phyloP scores from a whole-genome alignment of 176 grass and related monocot genomes.

The Tillandsia fasciculata region DNA sequence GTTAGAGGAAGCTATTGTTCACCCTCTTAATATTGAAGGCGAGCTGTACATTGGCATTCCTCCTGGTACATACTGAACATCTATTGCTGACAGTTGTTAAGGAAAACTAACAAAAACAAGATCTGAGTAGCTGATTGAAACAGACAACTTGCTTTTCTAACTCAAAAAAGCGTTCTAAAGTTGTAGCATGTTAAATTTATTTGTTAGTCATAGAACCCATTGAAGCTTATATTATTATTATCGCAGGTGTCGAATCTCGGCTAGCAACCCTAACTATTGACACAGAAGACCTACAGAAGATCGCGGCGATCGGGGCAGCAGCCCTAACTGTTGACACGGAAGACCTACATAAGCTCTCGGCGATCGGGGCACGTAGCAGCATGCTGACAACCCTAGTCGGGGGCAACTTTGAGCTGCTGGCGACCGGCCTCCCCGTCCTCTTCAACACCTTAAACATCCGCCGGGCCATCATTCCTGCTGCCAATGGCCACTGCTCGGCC shows the following conservation, averaged over 20 bases:
- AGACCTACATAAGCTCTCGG: slow-evolving; percentile 54
- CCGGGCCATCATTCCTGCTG: slow-evolving; percentile 74
- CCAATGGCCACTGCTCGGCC: slow-evolving; percentile 84
- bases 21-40: slow-evolving; percentile 87
- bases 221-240: not conserved
- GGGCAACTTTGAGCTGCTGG: slow-evolving; percentile 50
- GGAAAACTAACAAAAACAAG: too few species aligned
- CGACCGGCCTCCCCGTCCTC: slow-evolving; percentile 39
- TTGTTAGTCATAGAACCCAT: not conserved
- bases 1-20: slow-evolving; percentile 84
- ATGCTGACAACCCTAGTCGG: slow-evolving; percentile 22
- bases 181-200: not conserved
- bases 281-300: slow-evolving; percentile 56
- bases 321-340: slow-evolving; percentile 67
- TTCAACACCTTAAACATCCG: slow-evolving; percentile 87
- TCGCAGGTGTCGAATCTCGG: slow-evolving; percentile 79
- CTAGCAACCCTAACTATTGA: slow-evolving; percentile 67
- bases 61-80: slow-evolving; percentile 42
- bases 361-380: slow-evolving; percentile 17
- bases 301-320: slow-evolving; percentile 37
- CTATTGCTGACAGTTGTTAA: too few species aligned
- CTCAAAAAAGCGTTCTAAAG: too few species aligned
- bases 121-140: too few species aligned
- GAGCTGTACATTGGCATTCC: slow-evolving; percentile 96
- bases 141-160: too few species aligned